phyloP scores from a whole-genome alignment of 2,329 filamentous ascomycete species.

The Xylariales sp. region DNA sequence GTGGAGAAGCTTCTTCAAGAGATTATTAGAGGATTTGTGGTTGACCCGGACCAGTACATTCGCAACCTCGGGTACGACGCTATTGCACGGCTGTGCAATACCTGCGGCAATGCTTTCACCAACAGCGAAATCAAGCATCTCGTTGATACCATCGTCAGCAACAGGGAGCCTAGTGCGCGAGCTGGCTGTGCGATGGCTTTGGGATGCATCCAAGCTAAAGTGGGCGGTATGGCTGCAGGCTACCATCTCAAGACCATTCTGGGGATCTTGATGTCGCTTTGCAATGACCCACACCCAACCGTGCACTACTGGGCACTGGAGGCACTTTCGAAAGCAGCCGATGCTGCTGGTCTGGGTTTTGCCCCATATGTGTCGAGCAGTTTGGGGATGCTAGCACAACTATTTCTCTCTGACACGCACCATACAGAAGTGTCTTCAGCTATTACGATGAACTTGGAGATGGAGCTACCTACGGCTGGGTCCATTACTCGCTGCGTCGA shows the following conservation, averaged over 20 bases:
- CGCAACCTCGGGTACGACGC: slow-evolving; percentile 81
- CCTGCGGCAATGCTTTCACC: slow-evolving; percentile 83
- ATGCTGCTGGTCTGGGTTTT: slow-evolving; percentile 89
- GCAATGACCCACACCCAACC: slow-evolving; percentile 88
- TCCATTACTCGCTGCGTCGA: slow-evolving; percentile 86
- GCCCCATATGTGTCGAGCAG: slow-evolving; percentile 85
- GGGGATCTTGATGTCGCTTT: slow-evolving; percentile 96
- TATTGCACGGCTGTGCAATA: slow-evolving; percentile 76
- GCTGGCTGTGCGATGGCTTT: slow-evolving; percentile 93
- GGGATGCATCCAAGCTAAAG: slow-evolving; percentile 88
- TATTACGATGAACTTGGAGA: slow-evolving; percentile 84
- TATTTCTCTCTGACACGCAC: slow-evolving; percentile 89
- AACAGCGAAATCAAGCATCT: slow-evolving; percentile 85
- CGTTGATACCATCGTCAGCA: slow-evolving; percentile 89
- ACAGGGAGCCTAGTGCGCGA: slow-evolving; percentile 86
- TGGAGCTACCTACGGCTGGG: slow-evolving; percentile 76
- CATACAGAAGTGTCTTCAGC: slow-evolving; percentile 76
- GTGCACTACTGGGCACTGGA: slow-evolving; percentile 97
- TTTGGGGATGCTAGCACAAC: slow-evolving; percentile 86
- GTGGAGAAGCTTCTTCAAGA: slow-evolving; percentile 85
- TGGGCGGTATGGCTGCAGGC: slow-evolving; percentile 95
- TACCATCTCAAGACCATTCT: slow-evolving; percentile 96
- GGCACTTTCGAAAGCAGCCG: slow-evolving; percentile 78
- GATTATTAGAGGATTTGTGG: slow-evolving; percentile 64
- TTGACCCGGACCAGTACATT: slow-evolving; percentile 80